Conservation (phyloP, 176 grass and related monocot genomes). For the Canna indica region DNA sequence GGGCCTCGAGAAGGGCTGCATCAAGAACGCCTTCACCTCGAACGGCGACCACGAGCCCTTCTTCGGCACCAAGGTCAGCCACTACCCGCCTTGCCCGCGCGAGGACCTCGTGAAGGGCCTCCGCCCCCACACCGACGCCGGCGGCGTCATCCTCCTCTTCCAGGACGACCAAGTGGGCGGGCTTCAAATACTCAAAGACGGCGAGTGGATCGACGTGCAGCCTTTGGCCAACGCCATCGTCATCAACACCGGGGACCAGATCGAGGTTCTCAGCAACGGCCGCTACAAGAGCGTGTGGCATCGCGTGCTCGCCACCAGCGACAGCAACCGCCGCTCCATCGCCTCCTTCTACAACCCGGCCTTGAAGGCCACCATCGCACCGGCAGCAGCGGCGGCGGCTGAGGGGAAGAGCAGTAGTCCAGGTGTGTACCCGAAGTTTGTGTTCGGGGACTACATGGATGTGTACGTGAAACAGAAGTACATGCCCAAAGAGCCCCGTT, state of each 20-base stretch:
- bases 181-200: conserved; percentile 56
- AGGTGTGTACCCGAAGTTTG: background rate
- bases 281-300: conserved; percentile 85
- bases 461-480: background rate
- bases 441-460: background rate
- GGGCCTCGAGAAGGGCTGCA: conserved; percentile 43
- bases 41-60: conserved; percentile 42
- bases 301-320: conserved; percentile 41
- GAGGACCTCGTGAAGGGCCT: conserved; percentile 56
- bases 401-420: background rate
- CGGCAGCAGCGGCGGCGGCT: background rate
- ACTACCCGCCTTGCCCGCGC: conserved; percentile 45
- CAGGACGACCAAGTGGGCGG: conserved; percentile 73
- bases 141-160: conserved; percentile 78
- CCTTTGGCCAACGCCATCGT: conserved; percentile 71
- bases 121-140: conserved; percentile 78
- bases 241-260: conserved; percentile 92
- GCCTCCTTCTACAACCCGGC: conserved; percentile 90
- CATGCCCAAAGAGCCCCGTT: background rate
- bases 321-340: conserved; percentile 61
- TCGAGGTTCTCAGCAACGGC: conserved; percentile 79
- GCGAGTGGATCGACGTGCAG: conserved; percentile 64
- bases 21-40: conserved; percentile 41
- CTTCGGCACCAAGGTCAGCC: conserved; percentile 46
- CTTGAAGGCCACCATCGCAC: conserved; percentile 44